Conservation (phyloP, 140 eudicot genomes). For the Anethum foeniculum region DNA sequence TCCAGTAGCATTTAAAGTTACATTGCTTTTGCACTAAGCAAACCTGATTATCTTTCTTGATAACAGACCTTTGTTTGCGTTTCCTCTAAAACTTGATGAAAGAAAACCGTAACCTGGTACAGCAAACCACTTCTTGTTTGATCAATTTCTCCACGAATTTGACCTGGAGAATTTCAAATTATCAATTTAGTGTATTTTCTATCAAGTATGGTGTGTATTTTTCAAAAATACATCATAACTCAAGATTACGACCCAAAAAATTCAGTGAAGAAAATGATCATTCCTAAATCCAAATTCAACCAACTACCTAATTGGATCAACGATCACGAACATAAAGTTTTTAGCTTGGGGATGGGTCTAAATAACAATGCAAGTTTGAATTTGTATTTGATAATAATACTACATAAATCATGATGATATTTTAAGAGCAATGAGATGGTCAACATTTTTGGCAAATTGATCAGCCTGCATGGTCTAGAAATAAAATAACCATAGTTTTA, state of each 20-base stretch:
- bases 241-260: too few species aligned
- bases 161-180: conserved; percentile 29
- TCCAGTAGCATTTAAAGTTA: conserved; percentile 68
- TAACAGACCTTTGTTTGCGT: conserved; percentile 11
- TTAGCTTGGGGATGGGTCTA: background rate
- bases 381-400: background rate
- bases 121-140: conserved; percentile 86
- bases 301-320: too few species aligned
- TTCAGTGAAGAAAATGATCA: too few species aligned
- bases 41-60: conserved; percentile 53
- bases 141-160: conserved; percentile 83
- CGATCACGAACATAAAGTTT: too few species aligned
- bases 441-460: background rate
- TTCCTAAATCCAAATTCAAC: too few species aligned
- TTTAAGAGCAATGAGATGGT: background rate
- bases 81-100: conserved; percentile 30
- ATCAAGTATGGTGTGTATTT: background rate
- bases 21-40: conserved; percentile 73
- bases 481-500: background rate
- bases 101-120: conserved; percentile 91
- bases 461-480: background rate
- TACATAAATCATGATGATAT: background rate
- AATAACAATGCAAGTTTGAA: background rate
- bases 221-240: background rate
- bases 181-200: background rate